A percentile compares a stretch with the other conserved stretches of the same genome.
phyloP scores from a whole-genome alignment of 1,139 yeast genomes.

The Ashbya aceris region DNA sequence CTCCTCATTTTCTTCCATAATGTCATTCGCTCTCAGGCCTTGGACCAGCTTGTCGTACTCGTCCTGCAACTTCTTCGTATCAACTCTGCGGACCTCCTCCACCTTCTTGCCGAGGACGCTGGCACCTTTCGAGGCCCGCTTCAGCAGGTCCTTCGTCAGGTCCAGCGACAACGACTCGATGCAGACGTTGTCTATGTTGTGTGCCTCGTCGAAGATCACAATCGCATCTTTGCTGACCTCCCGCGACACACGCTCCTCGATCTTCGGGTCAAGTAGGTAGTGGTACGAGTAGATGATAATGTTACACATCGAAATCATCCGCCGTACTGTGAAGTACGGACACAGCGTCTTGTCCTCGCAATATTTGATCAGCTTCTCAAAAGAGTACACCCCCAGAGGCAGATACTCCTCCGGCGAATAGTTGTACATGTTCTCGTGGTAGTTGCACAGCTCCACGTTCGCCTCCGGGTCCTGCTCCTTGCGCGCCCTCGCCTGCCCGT shows the following conservation, averaged over 20 bases:
- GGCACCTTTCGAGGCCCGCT: constrained; percentile 76
- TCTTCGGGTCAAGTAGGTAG: constrained; percentile 90
- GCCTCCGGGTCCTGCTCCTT: constrained; percentile 53
- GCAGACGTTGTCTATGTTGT: constrained; percentile 96
- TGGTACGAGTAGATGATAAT: constrained; percentile 93
- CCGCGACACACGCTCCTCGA: constrained; percentile 87
- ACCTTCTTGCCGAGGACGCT: constrained; percentile 63
- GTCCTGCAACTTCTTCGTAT: constrained; percentile 72
- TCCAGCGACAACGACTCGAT: constrained; percentile 91
- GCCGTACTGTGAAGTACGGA: constrained; percentile 94
- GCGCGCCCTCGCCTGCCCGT: constrained; percentile 71
- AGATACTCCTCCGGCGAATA: constrained; percentile 79
- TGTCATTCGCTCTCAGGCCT: constrained; percentile 46
- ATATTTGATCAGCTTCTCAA: constrained; percentile 68
- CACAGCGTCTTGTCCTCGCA: constrained; percentile 77
- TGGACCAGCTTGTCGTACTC: constrained; percentile 88
- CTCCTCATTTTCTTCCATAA: constrained; percentile 44
- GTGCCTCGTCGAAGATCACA: constrained; percentile 96
- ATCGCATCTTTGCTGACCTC: constrained; percentile 90
- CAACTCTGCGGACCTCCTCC: constrained; percentile 73
- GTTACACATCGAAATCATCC: constrained; percentile 95
- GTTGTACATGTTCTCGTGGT: constrained; percentile 80
- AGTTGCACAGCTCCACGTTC: constrained; percentile 61
- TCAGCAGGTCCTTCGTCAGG: constrained; percentile 71
- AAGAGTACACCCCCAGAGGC: constrained; percentile 91